phyloP scores from a whole-genome alignment of 225 moss, liverwort and hornwort genomes.

The Neckera pumila region DNA sequence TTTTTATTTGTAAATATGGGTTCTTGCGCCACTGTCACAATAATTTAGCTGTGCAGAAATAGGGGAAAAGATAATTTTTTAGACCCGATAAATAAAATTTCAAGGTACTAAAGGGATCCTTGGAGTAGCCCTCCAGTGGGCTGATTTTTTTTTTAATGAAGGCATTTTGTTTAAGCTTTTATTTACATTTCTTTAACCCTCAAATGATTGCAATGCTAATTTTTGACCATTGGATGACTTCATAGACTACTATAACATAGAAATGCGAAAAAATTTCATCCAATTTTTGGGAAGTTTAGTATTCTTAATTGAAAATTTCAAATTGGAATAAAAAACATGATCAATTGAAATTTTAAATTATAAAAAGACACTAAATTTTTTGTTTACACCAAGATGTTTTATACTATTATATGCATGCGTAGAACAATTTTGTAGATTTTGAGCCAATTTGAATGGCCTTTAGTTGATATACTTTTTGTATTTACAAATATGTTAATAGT shows the following conservation, averaged over 20 bases:
- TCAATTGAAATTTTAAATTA: background rate
- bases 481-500: rapidly evolving
- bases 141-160: too few relatives aligned
- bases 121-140: too few relatives aligned
- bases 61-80: too few relatives aligned
- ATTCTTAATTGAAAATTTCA: background rate
- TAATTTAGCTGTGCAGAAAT: too few relatives aligned
- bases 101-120: too few relatives aligned
- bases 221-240: background rate
- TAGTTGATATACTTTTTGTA: background rate
- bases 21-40: too few relatives aligned
- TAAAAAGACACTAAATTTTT: background rate
- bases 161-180: background rate
- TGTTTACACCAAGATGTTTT: background rate
- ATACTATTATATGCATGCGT: rapidly evolving
- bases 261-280: background rate
- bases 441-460: background rate
- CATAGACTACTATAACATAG: background rate
- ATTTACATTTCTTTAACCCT: background rate
- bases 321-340: background rate
- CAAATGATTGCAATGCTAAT: rapidly evolving
- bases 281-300: background rate
- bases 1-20: too few relatives aligned
- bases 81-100: too few relatives aligned
- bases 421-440: rapidly evolving